A percentile compares a stretch with the other conserved stretches of the same genome.
These are phyloP conservation scores for Rhododendron ovatum DNA, from an alignment of 148 eudicot species.

Conservation along the genomic window DNA sequence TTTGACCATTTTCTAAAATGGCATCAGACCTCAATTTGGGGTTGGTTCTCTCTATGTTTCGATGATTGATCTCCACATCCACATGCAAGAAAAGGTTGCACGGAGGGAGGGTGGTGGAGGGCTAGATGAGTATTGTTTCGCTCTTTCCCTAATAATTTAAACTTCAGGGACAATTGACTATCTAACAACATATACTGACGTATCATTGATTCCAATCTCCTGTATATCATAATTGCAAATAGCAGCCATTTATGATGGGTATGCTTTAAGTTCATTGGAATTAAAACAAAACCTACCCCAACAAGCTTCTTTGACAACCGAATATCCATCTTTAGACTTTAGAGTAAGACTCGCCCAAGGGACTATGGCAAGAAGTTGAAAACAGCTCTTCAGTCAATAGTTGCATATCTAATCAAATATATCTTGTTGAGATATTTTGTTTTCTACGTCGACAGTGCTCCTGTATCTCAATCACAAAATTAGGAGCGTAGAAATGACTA, in stretches of 20 bases:
- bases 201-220: not conserved
- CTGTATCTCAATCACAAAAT: not conserved
- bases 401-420: not conserved
- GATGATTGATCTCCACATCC: not conserved
- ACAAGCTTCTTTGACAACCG: conserved; percentile 1
- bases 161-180: not conserved
- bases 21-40: not conserved
- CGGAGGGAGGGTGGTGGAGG: not conserved
- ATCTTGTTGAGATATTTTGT: not conserved
- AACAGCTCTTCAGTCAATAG: not conserved
- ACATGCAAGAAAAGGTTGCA: not conserved
- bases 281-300: not conserved
- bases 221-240: not conserved
- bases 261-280: not conserved
- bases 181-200: not conserved
- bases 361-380: not conserved
- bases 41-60: not conserved
- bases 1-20: not conserved
- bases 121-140: not conserved
- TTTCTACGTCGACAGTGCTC: not conserved
- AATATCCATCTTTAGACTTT: not conserved
- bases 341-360: not conserved
- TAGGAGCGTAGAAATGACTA: not conserved
- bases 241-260: not conserved
- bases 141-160: not conserved